Percentiles rank a stretch among this genome's conserved stretches.
Evolutionary conservation across 2,329 filamentous ascomycete genomes (phyloP).

Genomic region (Setomelanomma holmii): DNA sequence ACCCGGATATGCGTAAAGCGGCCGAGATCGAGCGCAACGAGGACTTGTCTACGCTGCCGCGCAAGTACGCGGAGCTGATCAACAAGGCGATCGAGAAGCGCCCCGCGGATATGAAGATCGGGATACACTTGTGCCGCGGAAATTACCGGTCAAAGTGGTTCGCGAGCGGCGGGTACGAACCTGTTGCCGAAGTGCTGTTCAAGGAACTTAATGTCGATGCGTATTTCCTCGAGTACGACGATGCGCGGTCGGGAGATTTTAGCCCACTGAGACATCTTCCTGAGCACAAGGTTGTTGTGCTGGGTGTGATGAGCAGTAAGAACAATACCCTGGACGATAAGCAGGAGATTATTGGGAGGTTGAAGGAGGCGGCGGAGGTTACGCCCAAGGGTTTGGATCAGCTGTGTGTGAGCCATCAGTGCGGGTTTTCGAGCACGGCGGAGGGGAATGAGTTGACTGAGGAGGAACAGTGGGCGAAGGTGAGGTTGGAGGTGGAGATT

Average conservation of each 20-base stretch:
- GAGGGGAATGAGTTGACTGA: constrained; percentile 64
- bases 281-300: constrained; percentile 61
- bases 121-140: constrained; percentile 64
- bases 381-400: constrained; percentile 62
- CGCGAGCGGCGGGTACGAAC: constrained; percentile 65
- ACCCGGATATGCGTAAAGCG: constrained; percentile 62
- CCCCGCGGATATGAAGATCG: constrained; percentile 62
- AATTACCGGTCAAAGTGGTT: constrained; percentile 67
- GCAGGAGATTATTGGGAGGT: constrained; percentile 48
- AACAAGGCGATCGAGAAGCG: constrained; percentile 61
- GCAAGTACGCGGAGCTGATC: constrained; percentile 63
- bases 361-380: constrained; percentile 50
- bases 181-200: constrained; percentile 65
- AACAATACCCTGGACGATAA: constrained; percentile 64
- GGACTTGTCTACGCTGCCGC: constrained; percentile 57
- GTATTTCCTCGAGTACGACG: constrained; percentile 68
- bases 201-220: constrained; percentile 64
- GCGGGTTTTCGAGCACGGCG: constrained; percentile 63
- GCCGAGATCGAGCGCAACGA: constrained; percentile 59
- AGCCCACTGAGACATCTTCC: constrained; percentile 62
- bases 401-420: constrained; percentile 65
- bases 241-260: constrained; percentile 64
- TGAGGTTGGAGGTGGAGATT: constrained; percentile 62
- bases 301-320: constrained; percentile 64
- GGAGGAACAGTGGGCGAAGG: constrained; percentile 66